phyloP scores from a whole-genome alignment of 2,329 filamentous ascomycete species.

The Cladophialophora exuberans region DNA sequence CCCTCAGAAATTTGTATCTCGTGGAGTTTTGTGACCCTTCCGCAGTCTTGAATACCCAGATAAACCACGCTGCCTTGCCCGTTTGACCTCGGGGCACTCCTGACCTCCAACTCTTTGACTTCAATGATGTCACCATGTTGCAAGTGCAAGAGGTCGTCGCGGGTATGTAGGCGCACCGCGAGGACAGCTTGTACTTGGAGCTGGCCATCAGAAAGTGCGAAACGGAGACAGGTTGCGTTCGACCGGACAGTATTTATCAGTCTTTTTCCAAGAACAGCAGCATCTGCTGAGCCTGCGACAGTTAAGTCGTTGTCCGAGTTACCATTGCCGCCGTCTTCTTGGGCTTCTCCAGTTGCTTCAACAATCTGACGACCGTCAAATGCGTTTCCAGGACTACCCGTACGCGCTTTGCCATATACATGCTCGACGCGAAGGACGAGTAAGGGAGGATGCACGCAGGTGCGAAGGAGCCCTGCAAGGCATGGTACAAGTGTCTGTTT shows the following conservation, averaged over 20 bases:
- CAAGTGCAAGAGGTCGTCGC: conserved; percentile 8
- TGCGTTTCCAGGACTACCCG: conserved; percentile 20
- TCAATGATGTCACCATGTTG: conserved; percentile 31
- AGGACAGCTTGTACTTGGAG: conserved; percentile 37
- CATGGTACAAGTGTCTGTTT: conserved; percentile 31
- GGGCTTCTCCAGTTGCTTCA: neutral
- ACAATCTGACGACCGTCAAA: neutral
- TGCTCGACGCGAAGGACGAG: conserved; percentile 36
- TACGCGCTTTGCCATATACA: conserved; percentile 22
- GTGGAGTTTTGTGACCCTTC: conserved; percentile 18
- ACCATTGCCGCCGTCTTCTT: conserved; percentile 5
- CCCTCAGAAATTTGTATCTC: neutral
- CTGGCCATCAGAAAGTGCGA: conserved; percentile 36
- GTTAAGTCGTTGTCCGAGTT: neutral
- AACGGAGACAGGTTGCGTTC: neutral
- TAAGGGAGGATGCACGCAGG: conserved; percentile 33
- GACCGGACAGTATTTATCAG: no score
- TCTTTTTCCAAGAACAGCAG: no score
- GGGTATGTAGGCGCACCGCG: conserved; percentile 22
- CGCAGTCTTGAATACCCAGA: conserved; percentile 34
- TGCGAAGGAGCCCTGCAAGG: conserved; percentile 38
- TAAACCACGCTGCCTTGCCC: conserved; percentile 32
- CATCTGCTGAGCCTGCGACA: neutral
- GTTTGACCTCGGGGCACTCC: conserved; percentile 30
- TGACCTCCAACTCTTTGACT: conserved; percentile 32